Evolutionary conservation across 192 early-diverging fungal species (phyloP), one percentile per base, ranked within the genome.

Genomic region (Dimargaris xerosporica): DNA sequence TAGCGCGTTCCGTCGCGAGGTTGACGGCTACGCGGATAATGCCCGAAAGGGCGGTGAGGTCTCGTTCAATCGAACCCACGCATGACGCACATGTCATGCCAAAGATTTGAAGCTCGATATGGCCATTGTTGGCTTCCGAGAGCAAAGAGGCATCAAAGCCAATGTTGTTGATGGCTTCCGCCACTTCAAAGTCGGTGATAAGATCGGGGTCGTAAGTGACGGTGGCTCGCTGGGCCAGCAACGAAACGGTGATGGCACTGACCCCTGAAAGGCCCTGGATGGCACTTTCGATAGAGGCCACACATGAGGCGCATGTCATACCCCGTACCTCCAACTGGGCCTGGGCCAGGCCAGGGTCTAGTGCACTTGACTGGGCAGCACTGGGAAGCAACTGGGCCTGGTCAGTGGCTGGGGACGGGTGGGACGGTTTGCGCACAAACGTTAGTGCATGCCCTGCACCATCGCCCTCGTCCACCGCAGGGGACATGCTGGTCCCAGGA

Each of bases 231-330:
- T 93, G 91, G 1, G 91, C 84, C 29, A 92, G 73, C 31, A 98
- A 77, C 3, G 88, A 84, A 13, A 98, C 96, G 64, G 83, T 85
- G 62, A 91, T 81, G 4, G 75, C 79, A 6, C 75, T 58, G 2
- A 98, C 75, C 26, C 90, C 91, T 0, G 75, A 70, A 9, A 75
- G 67, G 1, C 65, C 60, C 25, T 68, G 54, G 31, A 96, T 65
- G 6, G 80, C 75, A 21, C 80, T 82, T 75, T 96, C 91, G 23
- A 98, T 86, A 3, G 82, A 74, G 34, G 80, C 80, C 0, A 98
- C 94, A 73, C 96, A 98, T 5, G 87, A 86, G 6, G 93, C 82
- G 74, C 94, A 97, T 39, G 96, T 94, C 96, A 98, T 98, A 5
- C 96, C 96, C 26, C 72, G 78, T 25, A 98, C 79, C 63, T 87